Base-by-base conservation (phyloP, 2,329 filamentous ascomycete genomes). In the Fusarium ambrosium region DNA sequence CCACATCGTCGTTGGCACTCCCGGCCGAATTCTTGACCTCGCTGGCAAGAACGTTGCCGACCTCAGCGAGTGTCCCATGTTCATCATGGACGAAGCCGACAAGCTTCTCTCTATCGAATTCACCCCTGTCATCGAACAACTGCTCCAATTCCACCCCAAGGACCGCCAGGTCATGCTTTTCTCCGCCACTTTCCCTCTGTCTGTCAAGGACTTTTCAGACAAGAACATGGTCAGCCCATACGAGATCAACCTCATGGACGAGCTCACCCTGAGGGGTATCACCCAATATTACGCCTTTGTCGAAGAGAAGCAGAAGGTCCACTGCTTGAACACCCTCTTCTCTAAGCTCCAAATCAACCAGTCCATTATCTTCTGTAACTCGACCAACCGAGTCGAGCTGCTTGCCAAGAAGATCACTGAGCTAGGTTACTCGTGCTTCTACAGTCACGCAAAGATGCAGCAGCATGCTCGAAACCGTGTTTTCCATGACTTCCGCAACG, bases 331-430 rank as follows among this genome's bases (percentile, higher is more conserved):
- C 87, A 99, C 97, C 1, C 92, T 99, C 74, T 99, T 99, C 88
- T 98, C 95, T 78, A 98, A 98, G 85, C 91, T 99, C 18, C 96
- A 99, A 85, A 99, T 99, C 87, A 99, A 99, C 86, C 97, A 99
- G 87, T 99, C 97, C 73, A 99, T 99, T 87, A 99, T 99, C 83
- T 99, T 99, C 87, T 99, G 97, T 87, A 99, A 99, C 86, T 99
- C 97, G 45, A 99, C 97, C 64, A 98, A 98, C 84, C 94, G 97
- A 76, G 97, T 99, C 71, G 97, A 99, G 85, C 89, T 99, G 63
- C 90, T 99, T 29, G 97, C 97, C 61, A 99, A 99, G 89, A 99
- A 99, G 85, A 99, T 99, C 81, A 99, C 97, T 58, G 97, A 99
- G 84, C 91, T 99, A 75, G 97, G 97, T 75, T 99, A 99, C 86